These are phyloP conservation scores for Samsoniella hepiali DNA, from an alignment of 2,329 filamentous ascomycete species.

Conservation along the genomic window DNA sequence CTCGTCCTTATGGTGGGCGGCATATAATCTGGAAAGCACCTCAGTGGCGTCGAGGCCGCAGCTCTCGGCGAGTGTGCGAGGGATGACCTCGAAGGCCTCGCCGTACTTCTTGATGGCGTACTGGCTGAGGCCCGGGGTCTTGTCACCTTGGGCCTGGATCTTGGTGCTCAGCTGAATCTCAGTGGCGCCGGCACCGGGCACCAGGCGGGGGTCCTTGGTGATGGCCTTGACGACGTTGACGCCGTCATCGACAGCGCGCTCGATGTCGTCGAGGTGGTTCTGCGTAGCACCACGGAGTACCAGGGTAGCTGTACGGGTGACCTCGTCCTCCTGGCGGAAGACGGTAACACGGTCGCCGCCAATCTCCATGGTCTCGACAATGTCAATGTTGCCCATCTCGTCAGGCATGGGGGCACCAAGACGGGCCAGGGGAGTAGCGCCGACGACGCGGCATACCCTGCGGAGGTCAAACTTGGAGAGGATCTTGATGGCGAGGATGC, in stretches of 20 bases:
- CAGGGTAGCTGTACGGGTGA: conserved; percentile 88
- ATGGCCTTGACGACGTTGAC: conserved; percentile 99
- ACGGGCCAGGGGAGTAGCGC: conserved; percentile 91
- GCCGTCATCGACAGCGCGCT: conserved; percentile 94
- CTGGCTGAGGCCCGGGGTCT: conserved; percentile 87
- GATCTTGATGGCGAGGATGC: conserved; percentile 93
- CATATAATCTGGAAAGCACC: conserved; percentile 86
- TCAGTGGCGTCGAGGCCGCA: conserved; percentile 97
- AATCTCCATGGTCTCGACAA: conserved; percentile 97
- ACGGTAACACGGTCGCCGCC: conserved; percentile 97
- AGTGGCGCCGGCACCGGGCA: conserved; percentile 90
- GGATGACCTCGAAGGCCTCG: conserved; percentile 96
- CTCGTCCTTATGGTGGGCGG: conserved; percentile 84
- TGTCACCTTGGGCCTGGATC: conserved; percentile 85
- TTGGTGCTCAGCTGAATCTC: conserved; percentile 92
- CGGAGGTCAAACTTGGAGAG: conserved; percentile 97
- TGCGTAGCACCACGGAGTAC: conserved; percentile 94
- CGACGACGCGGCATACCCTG: conserved; percentile 90
- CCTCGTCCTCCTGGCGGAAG: conserved; percentile 92
- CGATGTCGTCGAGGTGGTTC: conserved; percentile 95
- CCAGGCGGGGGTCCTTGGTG: conserved; percentile 84
- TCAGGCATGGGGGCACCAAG: conserved; percentile 99
- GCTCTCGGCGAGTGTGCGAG: conserved; percentile 88
- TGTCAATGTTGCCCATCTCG: conserved; percentile 91
- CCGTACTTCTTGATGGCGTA: conserved; percentile 97